These are phyloP conservation scores for Cladophialophora carrionii DNA, from an alignment of 2,329 filamentous ascomycete genomes.

Conservation along the genomic window DNA sequence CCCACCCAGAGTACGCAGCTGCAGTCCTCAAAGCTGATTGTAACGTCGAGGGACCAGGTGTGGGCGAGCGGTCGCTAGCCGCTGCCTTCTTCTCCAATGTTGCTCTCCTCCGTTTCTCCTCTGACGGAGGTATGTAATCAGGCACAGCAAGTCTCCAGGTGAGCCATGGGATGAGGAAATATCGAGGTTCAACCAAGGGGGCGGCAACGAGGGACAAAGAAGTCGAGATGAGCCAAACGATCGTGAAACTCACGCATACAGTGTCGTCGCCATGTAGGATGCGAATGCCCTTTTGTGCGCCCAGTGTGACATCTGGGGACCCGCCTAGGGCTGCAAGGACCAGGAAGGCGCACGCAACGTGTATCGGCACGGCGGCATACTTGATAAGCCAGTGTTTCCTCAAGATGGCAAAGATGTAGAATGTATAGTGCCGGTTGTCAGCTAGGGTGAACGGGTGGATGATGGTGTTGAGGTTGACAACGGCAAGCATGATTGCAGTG, in stretches of 20 bases:
- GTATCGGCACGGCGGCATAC: slow-evolving; percentile 70
- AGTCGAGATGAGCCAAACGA: slow-evolving; percentile 70
- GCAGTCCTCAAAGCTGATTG: slow-evolving; percentile 38
- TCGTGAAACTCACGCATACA: slow-evolving; percentile 56
- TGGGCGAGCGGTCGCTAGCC: slow-evolving; percentile 37
- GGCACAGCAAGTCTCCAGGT: slow-evolving; percentile 83
- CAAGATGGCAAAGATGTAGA: slow-evolving; percentile 90
- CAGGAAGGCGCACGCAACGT: slow-evolving; percentile 71
- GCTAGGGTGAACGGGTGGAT: slow-evolving; percentile 94
- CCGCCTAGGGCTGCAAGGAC: slow-evolving; percentile 65
- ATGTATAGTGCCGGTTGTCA: slow-evolving; percentile 96
- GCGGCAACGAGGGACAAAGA: slow-evolving; percentile 80
- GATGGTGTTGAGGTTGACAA: slow-evolving; percentile 82
- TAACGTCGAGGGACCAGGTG: slow-evolving; percentile 15
- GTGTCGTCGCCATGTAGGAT: slow-evolving; percentile 35
- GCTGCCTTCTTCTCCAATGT: slow-evolving; percentile 17
- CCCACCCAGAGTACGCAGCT: slow-evolving; percentile 43
- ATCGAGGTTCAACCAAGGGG: slow-evolving; percentile 90
- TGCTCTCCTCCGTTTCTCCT: neutral
- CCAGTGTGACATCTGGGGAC: slow-evolving; percentile 5
- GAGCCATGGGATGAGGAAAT: slow-evolving; percentile 94
- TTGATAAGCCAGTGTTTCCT: slow-evolving; percentile 65
- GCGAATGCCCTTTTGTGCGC: slow-evolving; percentile 31
- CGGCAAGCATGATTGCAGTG: slow-evolving; percentile 49
- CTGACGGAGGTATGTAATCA: slow-evolving; percentile 23